These are phyloP conservation scores for Maudiozyma bulderi DNA, from an alignment of 805 yeast species.

Conservation along the genomic window DNA sequence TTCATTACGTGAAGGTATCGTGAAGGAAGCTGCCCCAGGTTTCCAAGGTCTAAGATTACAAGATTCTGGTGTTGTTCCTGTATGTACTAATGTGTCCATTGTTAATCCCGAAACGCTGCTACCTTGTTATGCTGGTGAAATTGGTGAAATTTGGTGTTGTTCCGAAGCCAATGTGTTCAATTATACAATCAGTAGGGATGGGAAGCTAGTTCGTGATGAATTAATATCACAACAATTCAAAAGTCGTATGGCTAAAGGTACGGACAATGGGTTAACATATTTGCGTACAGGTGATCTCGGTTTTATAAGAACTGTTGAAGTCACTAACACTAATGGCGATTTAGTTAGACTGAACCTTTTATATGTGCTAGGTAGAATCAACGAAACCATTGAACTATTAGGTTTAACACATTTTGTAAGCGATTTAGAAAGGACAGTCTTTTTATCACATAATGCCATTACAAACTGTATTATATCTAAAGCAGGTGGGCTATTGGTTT, in stretches of 20 bases:
- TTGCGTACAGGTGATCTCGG: constrained; percentile 93
- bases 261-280: constrained; percentile 54
- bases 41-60: constrained; percentile 48
- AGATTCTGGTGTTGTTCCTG: constrained; percentile 94
- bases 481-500: constrained; percentile 69
- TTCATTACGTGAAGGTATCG: constrained; percentile 81
- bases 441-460: constrained; percentile 39
- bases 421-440: constrained; percentile 69
- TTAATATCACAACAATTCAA: constrained; percentile 47
- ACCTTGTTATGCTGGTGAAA: constrained; percentile 80
- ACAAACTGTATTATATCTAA: constrained; percentile 57
- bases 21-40: constrained; percentile 37
- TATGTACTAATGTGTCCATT: constrained; percentile 85
- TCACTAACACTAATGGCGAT: constrained; percentile 33
- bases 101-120: constrained; percentile 86
- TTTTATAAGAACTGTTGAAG: constrained; percentile 66
- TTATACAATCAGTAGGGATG: constrained; percentile 34
- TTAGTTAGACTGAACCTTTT: constrained; percentile 55
- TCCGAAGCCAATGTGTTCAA: constrained; percentile 72
- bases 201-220: constrained; percentile 39
- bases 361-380: constrained; percentile 74
- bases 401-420: constrained; percentile 87
- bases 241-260: constrained; percentile 52
- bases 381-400: constrained; percentile 80
- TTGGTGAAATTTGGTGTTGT: constrained; percentile 95